These are phyloP conservation scores for Lophiotrema nucula DNA, from an alignment of 495 filamentous ascomycete species.

Conservation along the genomic window DNA sequence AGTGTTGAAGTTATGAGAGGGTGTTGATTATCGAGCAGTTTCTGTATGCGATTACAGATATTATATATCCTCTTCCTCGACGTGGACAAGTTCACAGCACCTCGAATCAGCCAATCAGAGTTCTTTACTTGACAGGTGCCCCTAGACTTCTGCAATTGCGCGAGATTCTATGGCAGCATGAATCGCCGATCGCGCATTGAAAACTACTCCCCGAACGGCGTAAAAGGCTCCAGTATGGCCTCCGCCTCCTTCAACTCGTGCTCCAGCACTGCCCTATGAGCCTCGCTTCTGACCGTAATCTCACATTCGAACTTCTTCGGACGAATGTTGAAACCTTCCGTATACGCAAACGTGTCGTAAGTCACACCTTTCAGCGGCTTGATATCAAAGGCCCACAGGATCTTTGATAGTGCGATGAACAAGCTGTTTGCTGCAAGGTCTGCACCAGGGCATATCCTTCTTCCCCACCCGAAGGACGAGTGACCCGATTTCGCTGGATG, in stretches of 20 bases:
- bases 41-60: not conserved
- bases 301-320: conserved; percentile 39
- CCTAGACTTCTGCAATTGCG: too few species aligned
- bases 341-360: conserved; percentile 43
- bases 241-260: conserved; percentile 32
- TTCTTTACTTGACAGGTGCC: too few species aligned
- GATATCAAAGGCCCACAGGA: conserved; percentile 42
- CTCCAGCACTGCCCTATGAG: conserved; percentile 33
- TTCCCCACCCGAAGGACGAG: conserved; percentile 51
- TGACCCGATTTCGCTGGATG: conserved; percentile 48
- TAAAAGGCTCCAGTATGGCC: conserved; percentile 36
- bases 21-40: not conserved
- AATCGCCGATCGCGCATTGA: too few species aligned
- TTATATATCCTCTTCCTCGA: too few species aligned
- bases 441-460: conserved; percentile 40
- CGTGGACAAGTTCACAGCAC: too few species aligned
- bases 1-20: not conserved
- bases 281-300: conserved; percentile 34
- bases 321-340: conserved; percentile 42
- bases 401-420: conserved; percentile 39
- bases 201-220: conserved; percentile 36
- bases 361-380: conserved; percentile 23
- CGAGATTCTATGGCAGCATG: too few species aligned
- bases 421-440: conserved; percentile 40
- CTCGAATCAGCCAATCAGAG: too few species aligned